phyloP scores from a whole-genome alignment of 1,284 basidiomycete genomes.

The Pterula multifida region DNA sequence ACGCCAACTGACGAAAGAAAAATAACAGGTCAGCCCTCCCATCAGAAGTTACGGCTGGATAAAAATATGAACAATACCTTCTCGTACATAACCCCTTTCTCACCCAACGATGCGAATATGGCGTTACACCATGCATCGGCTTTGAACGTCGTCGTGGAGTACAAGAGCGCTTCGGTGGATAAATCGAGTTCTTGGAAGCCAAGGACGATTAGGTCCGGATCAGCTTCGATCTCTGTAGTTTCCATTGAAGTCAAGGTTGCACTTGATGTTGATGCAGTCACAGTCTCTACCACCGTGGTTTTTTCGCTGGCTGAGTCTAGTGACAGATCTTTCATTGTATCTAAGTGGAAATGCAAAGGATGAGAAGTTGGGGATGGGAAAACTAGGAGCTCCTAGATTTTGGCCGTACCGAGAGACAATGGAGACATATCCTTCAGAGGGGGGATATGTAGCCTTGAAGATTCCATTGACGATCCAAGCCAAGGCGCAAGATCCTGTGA shows the following conservation, averaged over 20 bases:
- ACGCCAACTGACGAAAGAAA: slow-evolving; percentile 35
- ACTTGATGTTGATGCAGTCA: neutral
- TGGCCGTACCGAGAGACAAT: slow-evolving; percentile 12
- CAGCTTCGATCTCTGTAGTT: slow-evolving; percentile 17
- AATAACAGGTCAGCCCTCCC: neutral
- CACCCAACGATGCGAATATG: slow-evolving; percentile 55
- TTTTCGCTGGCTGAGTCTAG: slow-evolving; percentile 4
- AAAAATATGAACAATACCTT: slow-evolving; percentile 32
- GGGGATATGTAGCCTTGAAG: neutral
- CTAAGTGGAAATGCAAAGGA: slow-evolving; percentile 10
- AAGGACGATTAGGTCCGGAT: slow-evolving; percentile 56
- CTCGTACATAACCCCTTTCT: slow-evolving; percentile 46
- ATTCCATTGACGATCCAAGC: slow-evolving; percentile 19
- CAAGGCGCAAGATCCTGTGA: slow-evolving; percentile 52
- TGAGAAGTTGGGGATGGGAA: slow-evolving; percentile 7
- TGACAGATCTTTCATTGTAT: neutral
- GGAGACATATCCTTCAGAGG: neutral
- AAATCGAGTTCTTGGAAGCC: slow-evolving; percentile 71
- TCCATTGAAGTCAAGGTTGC: slow-evolving; percentile 10
- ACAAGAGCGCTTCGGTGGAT: slow-evolving; percentile 62
- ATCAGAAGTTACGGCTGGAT: neutral
- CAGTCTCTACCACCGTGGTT: neutral
- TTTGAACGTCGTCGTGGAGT: slow-evolving; percentile 42
- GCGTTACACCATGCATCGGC: slow-evolving; percentile 62
- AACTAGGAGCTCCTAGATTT: no score